Percentiles rank a stretch among this genome's conserved stretches.
Evolutionary conservation across 2,329 filamentous ascomycete species (phyloP).

Genomic region (Cytospora leucostoma): DNA sequence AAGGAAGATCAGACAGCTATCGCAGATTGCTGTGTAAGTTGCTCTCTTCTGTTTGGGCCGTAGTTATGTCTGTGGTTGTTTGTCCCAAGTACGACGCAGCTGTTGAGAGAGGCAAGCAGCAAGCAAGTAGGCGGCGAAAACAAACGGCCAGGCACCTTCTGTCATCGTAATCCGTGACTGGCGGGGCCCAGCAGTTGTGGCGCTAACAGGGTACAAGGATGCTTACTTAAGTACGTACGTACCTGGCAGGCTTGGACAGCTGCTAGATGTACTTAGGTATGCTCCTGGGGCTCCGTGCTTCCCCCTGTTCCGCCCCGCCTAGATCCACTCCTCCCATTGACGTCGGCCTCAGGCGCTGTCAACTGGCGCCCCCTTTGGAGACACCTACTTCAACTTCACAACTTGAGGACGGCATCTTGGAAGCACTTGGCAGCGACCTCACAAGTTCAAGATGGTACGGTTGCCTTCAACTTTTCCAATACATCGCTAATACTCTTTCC

Average conservation of each 20-base stretch:
- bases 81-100: neutral
- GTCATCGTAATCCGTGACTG: slow-evolving; percentile 23
- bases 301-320: slow-evolving; percentile 11
- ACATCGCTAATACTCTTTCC: slow-evolving; percentile 31
- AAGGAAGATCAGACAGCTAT: neutral
- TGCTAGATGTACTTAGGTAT: slow-evolving; percentile 9
- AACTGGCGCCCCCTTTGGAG: slow-evolving; percentile 20
- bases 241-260: neutral
- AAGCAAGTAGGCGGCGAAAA: neutral
- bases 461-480: neutral
- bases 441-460: slow-evolving; percentile 20
- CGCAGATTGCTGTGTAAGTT: neutral
- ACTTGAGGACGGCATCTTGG: slow-evolving; percentile 21
- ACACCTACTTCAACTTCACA: slow-evolving; percentile 20
- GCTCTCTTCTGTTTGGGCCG: neutral
- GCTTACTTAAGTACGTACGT: slow-evolving; percentile 14
- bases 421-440: slow-evolving; percentile 8
- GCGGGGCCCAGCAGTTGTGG: slow-evolving; percentile 2
- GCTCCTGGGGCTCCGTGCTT: neutral
- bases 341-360: slow-evolving; percentile 16
- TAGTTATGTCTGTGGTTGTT: neutral
- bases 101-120: neutral
- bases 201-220: slow-evolving; percentile 8
- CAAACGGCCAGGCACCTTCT: slow-evolving; percentile 20
- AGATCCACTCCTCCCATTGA: slow-evolving; percentile 12